Conservation (phyloP, 768 basidiomycete species). For the Mycena chlorophos region DNA sequence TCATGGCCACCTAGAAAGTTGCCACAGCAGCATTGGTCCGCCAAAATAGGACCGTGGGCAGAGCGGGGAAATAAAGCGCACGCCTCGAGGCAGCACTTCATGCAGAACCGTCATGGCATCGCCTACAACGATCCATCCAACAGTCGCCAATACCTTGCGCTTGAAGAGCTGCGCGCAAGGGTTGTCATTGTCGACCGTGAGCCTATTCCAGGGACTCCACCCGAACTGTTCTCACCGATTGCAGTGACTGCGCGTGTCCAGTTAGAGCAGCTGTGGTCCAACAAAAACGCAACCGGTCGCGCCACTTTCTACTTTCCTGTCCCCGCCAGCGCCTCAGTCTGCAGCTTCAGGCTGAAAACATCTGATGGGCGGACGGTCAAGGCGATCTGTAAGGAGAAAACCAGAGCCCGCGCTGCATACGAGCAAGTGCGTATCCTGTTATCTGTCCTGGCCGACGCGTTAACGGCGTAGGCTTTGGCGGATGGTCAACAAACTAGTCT, state of each 20-base stretch:
- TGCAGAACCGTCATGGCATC: constrained; percentile 30
- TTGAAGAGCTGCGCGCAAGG: constrained; percentile 43
- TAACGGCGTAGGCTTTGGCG: constrained; percentile 31
- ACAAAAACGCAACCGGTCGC: constrained; percentile 39
- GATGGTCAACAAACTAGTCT: constrained; percentile 45
- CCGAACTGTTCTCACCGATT: neutral
- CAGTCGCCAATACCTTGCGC: constrained; percentile 33
- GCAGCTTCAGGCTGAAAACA: constrained; percentile 51
- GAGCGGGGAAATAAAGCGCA: too few relatives aligned
- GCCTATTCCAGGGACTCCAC: constrained; percentile 3
- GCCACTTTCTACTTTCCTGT: constrained; percentile 62
- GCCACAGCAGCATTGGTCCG: too few relatives aligned
- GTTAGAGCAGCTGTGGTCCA: constrained; percentile 42
- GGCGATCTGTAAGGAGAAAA: constrained; percentile 52
- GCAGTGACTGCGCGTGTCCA: constrained; percentile 47
- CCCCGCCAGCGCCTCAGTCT: constrained; percentile 54
- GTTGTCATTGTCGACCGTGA: constrained; percentile 47
- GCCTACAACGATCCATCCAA: constrained; percentile 28
- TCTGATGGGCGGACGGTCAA: constrained; percentile 43
- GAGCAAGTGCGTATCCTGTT: constrained; percentile 19
- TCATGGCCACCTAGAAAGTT: too few relatives aligned
- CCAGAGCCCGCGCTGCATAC: constrained; percentile 40
- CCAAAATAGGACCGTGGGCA: too few relatives aligned
- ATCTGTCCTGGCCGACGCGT: neutral
- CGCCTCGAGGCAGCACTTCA: too few relatives aligned